Base-by-base conservation (phyloP, 192 early-diverging fungal genomes). In the Radiomyces spectabilis region DNA sequence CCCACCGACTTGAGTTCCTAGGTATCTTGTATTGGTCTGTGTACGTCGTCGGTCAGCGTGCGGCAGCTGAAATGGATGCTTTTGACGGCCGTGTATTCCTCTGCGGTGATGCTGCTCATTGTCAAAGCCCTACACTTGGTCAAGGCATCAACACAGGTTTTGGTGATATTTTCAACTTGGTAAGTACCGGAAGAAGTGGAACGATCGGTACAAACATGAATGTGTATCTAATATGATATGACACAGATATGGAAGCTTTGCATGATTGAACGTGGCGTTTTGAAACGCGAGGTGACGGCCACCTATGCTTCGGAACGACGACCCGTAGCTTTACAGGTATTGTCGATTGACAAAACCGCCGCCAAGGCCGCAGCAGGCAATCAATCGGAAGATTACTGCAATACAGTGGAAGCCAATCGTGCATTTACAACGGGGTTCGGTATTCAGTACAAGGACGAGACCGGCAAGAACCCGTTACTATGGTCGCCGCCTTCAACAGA, bases 71-170 rank as follows among this genome's bases (percentile, higher is more conserved):
- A 22, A 42, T 64, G 54, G 39, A 57, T 29, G 39, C 47, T 13
- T 35, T 37, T 4, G 37, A 57, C 35, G 41, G 42, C 22, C 9
- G 53, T 1, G 47, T 57, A 2, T 57, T 64, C 5, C 35, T 64
- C 4, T 49, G 46, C 22, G 62, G 62, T 16, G 62, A 64, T 35
- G 48, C 62, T 30, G 55, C 54, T 0, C 62, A 64, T 18, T 57
- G 53, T 22, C 62, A 64, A 21, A 64, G 62, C 13, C 62, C 62
- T 13, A 64, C 62, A 18, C 48, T 64, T 1, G 62, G 62, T 38
- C 62, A 64, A 31, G 62, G 62, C 24, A 35, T 64, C 15, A 64
- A 64, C 31, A 64, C 62, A 12, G 62, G 62, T 18, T 57, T 64
- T 39, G 62, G 62, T 25, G 62, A 64, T 30, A 45, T 64, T 1